Evolutionary conservation across 177 flowering plant genomes (phyloP).

Genomic region (Vitis hybrid): DNA sequence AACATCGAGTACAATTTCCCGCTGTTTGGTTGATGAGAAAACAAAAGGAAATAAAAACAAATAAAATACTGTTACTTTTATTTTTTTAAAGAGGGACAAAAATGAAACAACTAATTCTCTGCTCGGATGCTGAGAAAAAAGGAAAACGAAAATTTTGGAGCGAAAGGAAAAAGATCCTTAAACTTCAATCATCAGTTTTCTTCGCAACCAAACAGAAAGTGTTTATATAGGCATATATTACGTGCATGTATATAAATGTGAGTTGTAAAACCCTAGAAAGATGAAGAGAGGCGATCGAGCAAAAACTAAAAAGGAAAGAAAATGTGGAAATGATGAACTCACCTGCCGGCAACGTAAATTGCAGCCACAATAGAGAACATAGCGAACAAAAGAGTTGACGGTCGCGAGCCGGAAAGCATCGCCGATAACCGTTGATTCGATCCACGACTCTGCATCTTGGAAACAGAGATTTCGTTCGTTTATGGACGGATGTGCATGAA

Average conservation of each 20-base stretch:
- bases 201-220: background rate
- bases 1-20: background rate
- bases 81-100: too few species aligned
- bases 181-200: background rate
- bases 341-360: conserved; percentile 72
- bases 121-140: too few species aligned
- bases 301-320: background rate
- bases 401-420: conserved; percentile 29
- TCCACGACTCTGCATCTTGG: conserved; percentile 33
- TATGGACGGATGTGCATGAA: too few species aligned
- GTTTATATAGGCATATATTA: too few species aligned
- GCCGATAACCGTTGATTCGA: conserved; percentile 26
- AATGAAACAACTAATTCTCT: too few species aligned
- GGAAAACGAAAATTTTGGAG: background rate
- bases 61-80: too few species aligned
- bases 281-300: background rate
- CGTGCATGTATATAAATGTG: background rate
- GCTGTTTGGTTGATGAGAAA: background rate
- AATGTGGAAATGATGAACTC: conserved; percentile 4
- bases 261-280: background rate
- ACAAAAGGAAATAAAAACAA: background rate
- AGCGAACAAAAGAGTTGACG: conserved; percentile 40
- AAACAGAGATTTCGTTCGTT: too few species aligned
- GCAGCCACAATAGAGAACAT: conserved; percentile 61
- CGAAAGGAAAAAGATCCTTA: background rate